These are phyloP conservation scores for Alnus rubra DNA, from an alignment of 306 rosid genomes.

Conservation along the genomic window DNA sequence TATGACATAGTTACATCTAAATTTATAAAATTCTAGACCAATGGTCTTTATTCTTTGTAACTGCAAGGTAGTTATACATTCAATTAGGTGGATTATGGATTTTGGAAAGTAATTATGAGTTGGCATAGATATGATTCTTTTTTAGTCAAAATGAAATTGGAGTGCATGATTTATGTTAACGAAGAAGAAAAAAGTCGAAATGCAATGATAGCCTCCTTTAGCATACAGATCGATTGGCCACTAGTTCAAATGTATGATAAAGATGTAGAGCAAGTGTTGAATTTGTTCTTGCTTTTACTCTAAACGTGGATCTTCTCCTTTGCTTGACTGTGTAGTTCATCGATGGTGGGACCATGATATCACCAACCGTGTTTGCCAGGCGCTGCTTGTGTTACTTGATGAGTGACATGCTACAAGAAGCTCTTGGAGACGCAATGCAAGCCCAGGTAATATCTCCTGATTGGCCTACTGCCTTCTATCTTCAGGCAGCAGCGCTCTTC, in stretches of 20 bases:
- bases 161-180: neutral
- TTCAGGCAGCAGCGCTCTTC: constrained; percentile 89
- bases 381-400: constrained; percentile 91
- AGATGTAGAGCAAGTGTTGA: neutral
- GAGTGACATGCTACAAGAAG: constrained; percentile 92
- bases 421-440: constrained; percentile 98
- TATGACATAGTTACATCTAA: neutral
- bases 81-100: neutral
- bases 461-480: constrained; percentile 89
- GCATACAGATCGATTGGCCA: neutral
- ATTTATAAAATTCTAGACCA: neutral
- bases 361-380: constrained; percentile 87
- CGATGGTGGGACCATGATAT: constrained; percentile 89
- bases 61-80: neutral
- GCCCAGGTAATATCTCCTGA: constrained; percentile 83
- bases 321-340: constrained; percentile 63
- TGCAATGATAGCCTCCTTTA: neutral
- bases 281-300: neutral
- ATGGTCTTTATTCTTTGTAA: neutral
- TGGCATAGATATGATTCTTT: neutral
- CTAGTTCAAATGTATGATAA: neutral
- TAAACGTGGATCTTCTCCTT: neutral
- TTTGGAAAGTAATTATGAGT: neutral
- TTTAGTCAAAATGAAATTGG: neutral
- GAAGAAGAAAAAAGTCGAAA: neutral